phyloP scores from a whole-genome alignment of 2,329 filamentous ascomycete genomes.

The Apiospora koreana region DNA sequence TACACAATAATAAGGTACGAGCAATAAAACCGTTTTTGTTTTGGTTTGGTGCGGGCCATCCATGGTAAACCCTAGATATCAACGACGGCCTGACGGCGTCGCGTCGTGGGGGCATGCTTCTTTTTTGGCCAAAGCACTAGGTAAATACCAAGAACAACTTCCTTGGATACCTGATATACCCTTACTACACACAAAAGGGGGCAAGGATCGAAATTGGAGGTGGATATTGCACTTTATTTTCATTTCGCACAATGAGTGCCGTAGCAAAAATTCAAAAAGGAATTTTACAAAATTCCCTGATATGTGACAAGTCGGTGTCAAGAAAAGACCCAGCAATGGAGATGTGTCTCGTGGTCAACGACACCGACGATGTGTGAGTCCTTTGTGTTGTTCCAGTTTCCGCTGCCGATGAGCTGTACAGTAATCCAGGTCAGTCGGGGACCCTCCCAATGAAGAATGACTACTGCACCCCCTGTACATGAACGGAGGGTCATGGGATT shows the following conservation, averaged over 20 bases:
- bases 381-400: neutral
- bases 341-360: neutral
- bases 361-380: neutral
- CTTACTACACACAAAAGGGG: neutral
- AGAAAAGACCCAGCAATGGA: neutral
- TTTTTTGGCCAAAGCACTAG: neutral
- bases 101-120: neutral
- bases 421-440: neutral
- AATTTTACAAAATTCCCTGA: neutral
- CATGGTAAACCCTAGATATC: conserved; percentile 4
- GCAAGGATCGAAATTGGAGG: neutral
- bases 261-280: neutral
- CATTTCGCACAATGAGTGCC: neutral
- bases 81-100: neutral
- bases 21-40: neutral
- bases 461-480: neutral
- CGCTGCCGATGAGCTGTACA: neutral
- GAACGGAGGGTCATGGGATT: conserved; percentile 8
- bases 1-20: neutral
- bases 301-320: neutral
- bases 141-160: neutral
- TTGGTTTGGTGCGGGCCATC: conserved; percentile 2
- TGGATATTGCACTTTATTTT: neutral
- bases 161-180: neutral
- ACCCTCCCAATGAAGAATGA: neutral